phyloP scores from a whole-genome alignment of 2,329 filamentous ascomycete genomes.

The Pseudogymnoascus sp. region DNA sequence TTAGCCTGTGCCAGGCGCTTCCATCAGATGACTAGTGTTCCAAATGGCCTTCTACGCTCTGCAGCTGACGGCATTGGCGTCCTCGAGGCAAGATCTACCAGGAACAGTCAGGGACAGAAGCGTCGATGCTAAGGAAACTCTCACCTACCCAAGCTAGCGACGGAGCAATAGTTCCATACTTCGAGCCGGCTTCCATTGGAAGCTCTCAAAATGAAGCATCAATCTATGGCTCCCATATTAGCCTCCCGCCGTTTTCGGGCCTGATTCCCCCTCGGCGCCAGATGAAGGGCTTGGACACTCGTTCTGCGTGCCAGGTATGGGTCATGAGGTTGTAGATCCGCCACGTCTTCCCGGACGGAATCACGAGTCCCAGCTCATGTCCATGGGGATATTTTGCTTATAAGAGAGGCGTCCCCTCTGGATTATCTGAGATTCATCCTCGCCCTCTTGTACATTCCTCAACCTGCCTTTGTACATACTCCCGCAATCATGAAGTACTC shows the following conservation, averaged over 20 bases:
- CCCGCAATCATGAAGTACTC: slow-evolving; percentile 1
- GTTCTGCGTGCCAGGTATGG: not conserved
- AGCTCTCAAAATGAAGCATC: slow-evolving; percentile 2
- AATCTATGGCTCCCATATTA: not conserved
- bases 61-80: not conserved
- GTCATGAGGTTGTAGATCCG: slow-evolving; percentile 3
- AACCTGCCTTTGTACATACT: not conserved
- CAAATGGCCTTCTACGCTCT: not conserved
- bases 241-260: slow-evolving; percentile 5
- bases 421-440: not conserved
- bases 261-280: not conserved
- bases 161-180: slow-evolving; percentile 3
- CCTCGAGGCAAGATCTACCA: not conserved
- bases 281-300: not conserved
- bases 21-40: slow-evolving; percentile 2
- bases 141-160: not conserved
- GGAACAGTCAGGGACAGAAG: not conserved
- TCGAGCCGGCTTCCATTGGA: not conserved
- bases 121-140: not conserved
- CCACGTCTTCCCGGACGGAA: not conserved
- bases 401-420: not conserved
- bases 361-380: not conserved
- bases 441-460: slow-evolving; percentile 3
- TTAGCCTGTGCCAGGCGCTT: not conserved
- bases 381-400: not conserved